These are phyloP conservation scores for Purpureocillium takamizusanense DNA, from an alignment of 2,329 filamentous ascomycete genomes.

Conservation along the genomic window DNA sequence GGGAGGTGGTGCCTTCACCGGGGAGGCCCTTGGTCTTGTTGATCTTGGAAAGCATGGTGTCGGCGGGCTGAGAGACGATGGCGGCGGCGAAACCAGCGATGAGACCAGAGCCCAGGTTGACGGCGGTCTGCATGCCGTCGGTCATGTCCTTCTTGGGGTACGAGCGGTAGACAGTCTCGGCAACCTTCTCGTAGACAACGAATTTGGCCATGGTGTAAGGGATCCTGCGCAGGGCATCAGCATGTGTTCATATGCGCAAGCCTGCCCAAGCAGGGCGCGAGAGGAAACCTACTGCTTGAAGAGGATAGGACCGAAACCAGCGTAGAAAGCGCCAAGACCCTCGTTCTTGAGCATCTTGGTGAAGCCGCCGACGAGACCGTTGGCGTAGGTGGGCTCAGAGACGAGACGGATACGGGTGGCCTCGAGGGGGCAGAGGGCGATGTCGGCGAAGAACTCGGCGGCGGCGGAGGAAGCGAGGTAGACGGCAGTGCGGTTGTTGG, in stretches of 20 bases:
- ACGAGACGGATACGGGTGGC: constrained; percentile 91
- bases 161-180: constrained; percentile 59
- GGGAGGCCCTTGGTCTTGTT: constrained; percentile 88
- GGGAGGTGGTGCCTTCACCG: constrained; percentile 72
- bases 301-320: constrained; percentile 79
- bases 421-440: constrained; percentile 85
- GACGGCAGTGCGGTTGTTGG: constrained; percentile 71
- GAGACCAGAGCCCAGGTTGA: constrained; percentile 60
- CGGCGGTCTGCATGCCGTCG: constrained; percentile 61
- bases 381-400: constrained; percentile 77
- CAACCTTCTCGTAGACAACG: constrained; percentile 85
- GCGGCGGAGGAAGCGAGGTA: constrained; percentile 63
- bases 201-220: constrained; percentile 95
- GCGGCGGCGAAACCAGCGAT: constrained; percentile 70
- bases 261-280: neutral
- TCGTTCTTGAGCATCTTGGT: constrained; percentile 75
- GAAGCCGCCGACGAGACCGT: constrained; percentile 70
- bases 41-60: constrained; percentile 93
- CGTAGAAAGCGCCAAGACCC: constrained; percentile 81
- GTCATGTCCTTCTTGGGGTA: constrained; percentile 66
- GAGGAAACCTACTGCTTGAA: constrained; percentile 39
- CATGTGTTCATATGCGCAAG: no score
- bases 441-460: constrained; percentile 64
- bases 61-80: constrained; percentile 79
- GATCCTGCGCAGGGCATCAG: constrained; percentile 42